Evolutionary conservation across 1,284 basidiomycete species (phyloP), one percentile per base, ranked within the genome.

Genomic region (Pascua sp.): DNA sequence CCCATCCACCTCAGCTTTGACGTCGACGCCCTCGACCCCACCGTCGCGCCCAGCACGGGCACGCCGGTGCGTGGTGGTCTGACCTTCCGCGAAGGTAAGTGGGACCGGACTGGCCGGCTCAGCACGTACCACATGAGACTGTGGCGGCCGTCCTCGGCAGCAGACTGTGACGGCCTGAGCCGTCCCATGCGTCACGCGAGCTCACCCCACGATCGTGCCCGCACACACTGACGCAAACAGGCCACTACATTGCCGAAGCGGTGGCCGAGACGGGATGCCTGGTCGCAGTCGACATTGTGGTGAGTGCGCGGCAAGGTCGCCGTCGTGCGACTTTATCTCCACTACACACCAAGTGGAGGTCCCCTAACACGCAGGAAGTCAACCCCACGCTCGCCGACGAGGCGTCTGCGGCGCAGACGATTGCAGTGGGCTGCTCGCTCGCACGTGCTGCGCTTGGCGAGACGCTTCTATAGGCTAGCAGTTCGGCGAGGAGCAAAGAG

Each of bases 1-100:
- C 96, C 96, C 15, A 90, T 98, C 65, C 96, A 99, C 80, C 80
- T 99, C 59, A 91, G 88, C 73, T 98, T 98, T 73, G 95, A 98
- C 75, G 93, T 98, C 40, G 96, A 98, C 72, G 92, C 91, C 12
- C 79, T 93, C 54, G 95, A 98, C 77, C 94, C 94, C 4, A 85
- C 83, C 18, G 94, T 98, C 47, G 94, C 96, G 18, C 95, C 94
- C 2, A 91, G 89, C 59, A 77, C 77, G 16, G 75, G 77, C 42
- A 79, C 77, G 13, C 77, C 77, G n/a, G 89, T 95, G 15, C 89
- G 95, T 66, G 96, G 96, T 11, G 96, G 96, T 12, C 80, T 99
- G 60, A 95, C 90, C 13, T 99, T 98, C 82, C 83, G 96, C 62
- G 96, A 99, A 76, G 96, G 95, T 11, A 90, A 94, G 78, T 32